Percentiles rank a stretch among this genome's conserved stretches.
These are phyloP conservation scores for Datisca glomerata DNA, from an alignment of 306 rosid genomes.

Conservation along the genomic window DNA sequence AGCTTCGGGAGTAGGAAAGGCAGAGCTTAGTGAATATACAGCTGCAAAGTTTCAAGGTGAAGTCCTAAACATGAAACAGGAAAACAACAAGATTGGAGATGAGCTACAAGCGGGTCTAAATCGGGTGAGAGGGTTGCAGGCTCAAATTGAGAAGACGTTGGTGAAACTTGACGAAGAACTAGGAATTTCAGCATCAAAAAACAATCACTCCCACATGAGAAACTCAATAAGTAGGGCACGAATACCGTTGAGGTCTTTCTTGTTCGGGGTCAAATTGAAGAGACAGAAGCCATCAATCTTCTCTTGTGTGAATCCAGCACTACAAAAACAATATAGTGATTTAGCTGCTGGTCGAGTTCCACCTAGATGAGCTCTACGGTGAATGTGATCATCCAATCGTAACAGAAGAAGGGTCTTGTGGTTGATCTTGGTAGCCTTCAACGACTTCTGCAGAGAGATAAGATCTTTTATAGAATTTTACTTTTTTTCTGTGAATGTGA, in stretches of 20 bases:
- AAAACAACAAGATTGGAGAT: conserved; percentile 46
- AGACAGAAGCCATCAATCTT: conserved; percentile 44
- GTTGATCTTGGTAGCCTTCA: no score
- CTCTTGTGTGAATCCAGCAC: conserved; percentile 39
- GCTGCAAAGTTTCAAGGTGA: conserved; percentile 96
- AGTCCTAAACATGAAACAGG: conserved; percentile 76
- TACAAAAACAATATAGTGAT: conserved; percentile 37
- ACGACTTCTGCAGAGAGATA: no score
- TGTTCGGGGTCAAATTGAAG: conserved; percentile 75
- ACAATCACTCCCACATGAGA: conserved; percentile 14
- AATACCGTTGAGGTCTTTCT: conserved; percentile 65
- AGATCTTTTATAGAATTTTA: no score
- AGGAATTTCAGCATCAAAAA: conserved; percentile 22
- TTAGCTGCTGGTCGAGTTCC: conserved; percentile 15
- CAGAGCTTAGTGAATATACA: conserved; percentile 39
- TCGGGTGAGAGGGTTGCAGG: conserved; percentile 36
- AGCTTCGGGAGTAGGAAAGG: conserved; percentile 13
- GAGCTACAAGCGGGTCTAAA: conserved; percentile 50
- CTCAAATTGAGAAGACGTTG: conserved; percentile 45
- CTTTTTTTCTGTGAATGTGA: neutral
- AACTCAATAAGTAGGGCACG: conserved; percentile 25
- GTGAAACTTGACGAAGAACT: conserved; percentile 33
- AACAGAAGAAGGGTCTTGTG: no score
- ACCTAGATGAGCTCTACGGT: conserved; percentile 1
- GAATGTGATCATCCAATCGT: no score